Conservation (phyloP, 148 eudicot species). For the Arbutus unedo region DNA sequence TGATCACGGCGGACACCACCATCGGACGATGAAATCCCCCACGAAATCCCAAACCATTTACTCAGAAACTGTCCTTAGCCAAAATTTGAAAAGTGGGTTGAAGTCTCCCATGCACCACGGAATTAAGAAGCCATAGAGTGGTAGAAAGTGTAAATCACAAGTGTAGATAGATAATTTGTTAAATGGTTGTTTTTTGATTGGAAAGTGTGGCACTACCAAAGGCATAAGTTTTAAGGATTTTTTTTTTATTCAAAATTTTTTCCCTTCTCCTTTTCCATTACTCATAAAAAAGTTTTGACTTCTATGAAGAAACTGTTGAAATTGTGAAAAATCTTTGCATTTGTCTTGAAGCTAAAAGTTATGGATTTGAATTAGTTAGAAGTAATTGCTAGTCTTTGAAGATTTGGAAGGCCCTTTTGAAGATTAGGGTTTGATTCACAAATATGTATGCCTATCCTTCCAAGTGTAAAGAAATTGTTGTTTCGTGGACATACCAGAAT, state of each 20-base stretch:
- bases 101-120: conserved; percentile 37
- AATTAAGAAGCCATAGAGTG: conserved; percentile 8
- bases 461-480: too few relatives aligned
- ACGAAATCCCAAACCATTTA: conserved; percentile 9
- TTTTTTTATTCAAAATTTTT: neutral
- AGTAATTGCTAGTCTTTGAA: too few relatives aligned
- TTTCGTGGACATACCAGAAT: too few relatives aligned
- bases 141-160: neutral
- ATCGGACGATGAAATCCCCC: conserved; percentile 13
- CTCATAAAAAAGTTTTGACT: neutral
- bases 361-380: too few relatives aligned
- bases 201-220: neutral
- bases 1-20: conserved; percentile 1
- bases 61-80: conserved; percentile 29
- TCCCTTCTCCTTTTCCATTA: neutral
- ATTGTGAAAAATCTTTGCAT: too few relatives aligned
- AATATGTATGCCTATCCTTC: too few relatives aligned
- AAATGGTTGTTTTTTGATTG: neutral
- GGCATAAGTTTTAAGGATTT: neutral
- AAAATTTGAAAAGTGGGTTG: conserved; percentile 31
- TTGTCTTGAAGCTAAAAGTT: too few relatives aligned
- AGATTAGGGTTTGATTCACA: too few relatives aligned
- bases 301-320: too few relatives aligned
- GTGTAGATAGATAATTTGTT: neutral
- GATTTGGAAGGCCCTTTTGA: too few relatives aligned